Percentiles rank a stretch among this genome's conserved stretches.
Evolutionary conservation across 768 basidiomycete genomes (phyloP).

Genomic region (Kwoniella bestiolae): DNA sequence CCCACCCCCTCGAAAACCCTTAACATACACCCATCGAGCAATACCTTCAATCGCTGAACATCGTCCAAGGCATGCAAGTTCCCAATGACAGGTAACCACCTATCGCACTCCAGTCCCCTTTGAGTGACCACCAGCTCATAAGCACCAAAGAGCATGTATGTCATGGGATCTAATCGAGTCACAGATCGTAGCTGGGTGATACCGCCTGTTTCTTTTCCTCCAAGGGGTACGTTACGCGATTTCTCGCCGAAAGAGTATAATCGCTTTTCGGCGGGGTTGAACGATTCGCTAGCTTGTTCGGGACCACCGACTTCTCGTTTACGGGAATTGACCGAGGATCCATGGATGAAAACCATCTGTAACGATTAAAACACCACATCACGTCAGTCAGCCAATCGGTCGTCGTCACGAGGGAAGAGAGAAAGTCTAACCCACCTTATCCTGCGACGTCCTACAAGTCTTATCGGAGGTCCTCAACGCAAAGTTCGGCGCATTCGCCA

Average conservation of each 20-base stretch:
- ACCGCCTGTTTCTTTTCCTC: slow-evolving; percentile 60
- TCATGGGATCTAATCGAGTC: slow-evolving; percentile 83
- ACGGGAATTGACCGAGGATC: slow-evolving; percentile 80
- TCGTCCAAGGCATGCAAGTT: slow-evolving; percentile 76
- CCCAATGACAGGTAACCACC: slow-evolving; percentile 78
- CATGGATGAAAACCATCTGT: slow-evolving; percentile 78
- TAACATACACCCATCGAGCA: slow-evolving; percentile 81
- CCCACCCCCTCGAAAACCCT: slow-evolving; percentile 88
- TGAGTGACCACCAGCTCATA: slow-evolving; percentile 72
- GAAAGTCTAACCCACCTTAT: slow-evolving; percentile 83
- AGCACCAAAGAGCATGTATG: slow-evolving; percentile 88
- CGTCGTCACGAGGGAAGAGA: too few species aligned
- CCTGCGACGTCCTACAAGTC: slow-evolving; percentile 70
- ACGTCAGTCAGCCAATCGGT: too few species aligned
- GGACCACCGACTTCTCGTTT: slow-evolving; percentile 62
- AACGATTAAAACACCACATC: too few species aligned
- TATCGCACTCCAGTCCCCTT: slow-evolving; percentile 81
- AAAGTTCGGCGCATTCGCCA: slow-evolving; percentile 88
- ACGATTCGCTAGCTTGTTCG: slow-evolving; percentile 42
- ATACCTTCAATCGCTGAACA: slow-evolving; percentile 74
- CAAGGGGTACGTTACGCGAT: slow-evolving; percentile 68
- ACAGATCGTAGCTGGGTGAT: slow-evolving; percentile 78
- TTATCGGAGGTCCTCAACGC: slow-evolving; percentile 74
- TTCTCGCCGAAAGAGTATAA: slow-evolving; percentile 84
- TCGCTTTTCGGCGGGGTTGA: slow-evolving; percentile 66